phyloP scores from a whole-genome alignment of 2,329 filamentous ascomycete genomes.

The Trichoderma endophyticum region DNA sequence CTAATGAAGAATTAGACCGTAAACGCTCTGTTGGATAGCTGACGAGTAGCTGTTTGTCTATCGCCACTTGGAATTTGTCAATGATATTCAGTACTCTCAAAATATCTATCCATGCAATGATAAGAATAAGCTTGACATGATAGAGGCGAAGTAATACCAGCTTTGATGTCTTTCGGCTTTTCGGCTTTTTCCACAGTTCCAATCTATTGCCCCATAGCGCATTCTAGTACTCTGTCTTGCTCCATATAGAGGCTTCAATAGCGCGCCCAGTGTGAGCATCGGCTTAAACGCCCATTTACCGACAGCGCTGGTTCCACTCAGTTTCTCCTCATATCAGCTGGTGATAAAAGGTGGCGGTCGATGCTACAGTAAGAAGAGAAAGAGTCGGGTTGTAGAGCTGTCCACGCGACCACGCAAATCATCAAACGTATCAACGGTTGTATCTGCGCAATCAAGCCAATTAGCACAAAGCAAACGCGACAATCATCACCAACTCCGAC shows the following conservation, averaged over 20 bases:
- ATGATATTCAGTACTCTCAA: not conserved
- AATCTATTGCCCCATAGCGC: not conserved
- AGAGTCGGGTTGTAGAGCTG: not conserved
- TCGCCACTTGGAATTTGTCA: not conserved
- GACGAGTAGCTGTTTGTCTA: not conserved
- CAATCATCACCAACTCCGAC: not conserved
- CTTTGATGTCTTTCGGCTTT: not conserved
- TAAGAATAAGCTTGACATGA: not conserved
- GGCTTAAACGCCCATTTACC: not conserved
- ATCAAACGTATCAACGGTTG: not conserved
- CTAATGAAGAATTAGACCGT: not conserved
- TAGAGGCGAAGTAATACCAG: not conserved
- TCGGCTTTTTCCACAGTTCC: not conserved
- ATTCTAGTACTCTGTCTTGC: not conserved
- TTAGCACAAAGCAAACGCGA: not conserved
- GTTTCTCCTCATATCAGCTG: not conserved
- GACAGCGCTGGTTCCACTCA: not conserved
- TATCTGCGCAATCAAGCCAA: not conserved
- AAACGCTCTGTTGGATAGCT: not conserved
- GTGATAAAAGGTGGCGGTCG: not conserved
- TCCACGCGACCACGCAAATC: not conserved
- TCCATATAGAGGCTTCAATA: not conserved
- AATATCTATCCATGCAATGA: not conserved
- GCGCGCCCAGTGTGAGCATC: not conserved
- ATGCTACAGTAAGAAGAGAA: not conserved